phyloP scores from a whole-genome alignment of 1,284 basidiomycete species.

The Coriolopsis trogii region DNA sequence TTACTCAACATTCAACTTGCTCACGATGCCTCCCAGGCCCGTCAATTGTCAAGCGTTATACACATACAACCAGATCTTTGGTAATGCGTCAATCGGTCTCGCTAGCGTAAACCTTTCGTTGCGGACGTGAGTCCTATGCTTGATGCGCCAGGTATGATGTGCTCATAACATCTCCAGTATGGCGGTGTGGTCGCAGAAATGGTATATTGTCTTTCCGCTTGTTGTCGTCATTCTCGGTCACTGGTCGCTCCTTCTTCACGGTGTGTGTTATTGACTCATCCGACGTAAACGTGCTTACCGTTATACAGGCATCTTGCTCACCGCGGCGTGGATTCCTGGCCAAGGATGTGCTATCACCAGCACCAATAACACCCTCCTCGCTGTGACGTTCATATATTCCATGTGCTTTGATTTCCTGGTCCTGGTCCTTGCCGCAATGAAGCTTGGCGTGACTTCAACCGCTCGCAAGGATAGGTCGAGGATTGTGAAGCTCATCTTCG shows the following conservation, averaged over 20 bases:
- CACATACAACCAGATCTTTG: conserved; percentile 71
- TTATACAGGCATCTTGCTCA: conserved; percentile 57
- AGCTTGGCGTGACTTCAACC: conserved; percentile 46
- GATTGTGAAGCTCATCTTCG: conserved; percentile 67
- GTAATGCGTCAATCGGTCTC: conserved; percentile 72
- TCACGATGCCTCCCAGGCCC: conserved; percentile 40
- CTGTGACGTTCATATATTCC: conserved; percentile 41
- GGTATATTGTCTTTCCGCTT: conserved; percentile 56
- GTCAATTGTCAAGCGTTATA: conserved; percentile 71
- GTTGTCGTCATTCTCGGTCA: conserved; percentile 68
- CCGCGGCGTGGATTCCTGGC: conserved; percentile 55
- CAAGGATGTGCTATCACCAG: conserved; percentile 54
- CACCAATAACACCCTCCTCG: conserved; percentile 59
- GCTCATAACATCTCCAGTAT: conserved; percentile 46
- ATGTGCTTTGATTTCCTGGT: conserved; percentile 33
- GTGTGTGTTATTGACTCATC: conserved; percentile 37
- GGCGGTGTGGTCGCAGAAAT: conserved; percentile 69
- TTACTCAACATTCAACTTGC: not conserved
- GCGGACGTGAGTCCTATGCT: conserved; percentile 58
- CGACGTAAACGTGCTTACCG: conserved; percentile 1
- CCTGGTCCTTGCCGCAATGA: conserved; percentile 39
- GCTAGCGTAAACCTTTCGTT: conserved; percentile 79
- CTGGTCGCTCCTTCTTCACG: conserved; percentile 77
- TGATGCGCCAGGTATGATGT: conserved; percentile 10
- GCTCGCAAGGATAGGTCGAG: conserved; percentile 46